phyloP scores from a whole-genome alignment of 2,329 filamentous ascomycete species.

The Rhinocladiella mackenziei region DNA sequence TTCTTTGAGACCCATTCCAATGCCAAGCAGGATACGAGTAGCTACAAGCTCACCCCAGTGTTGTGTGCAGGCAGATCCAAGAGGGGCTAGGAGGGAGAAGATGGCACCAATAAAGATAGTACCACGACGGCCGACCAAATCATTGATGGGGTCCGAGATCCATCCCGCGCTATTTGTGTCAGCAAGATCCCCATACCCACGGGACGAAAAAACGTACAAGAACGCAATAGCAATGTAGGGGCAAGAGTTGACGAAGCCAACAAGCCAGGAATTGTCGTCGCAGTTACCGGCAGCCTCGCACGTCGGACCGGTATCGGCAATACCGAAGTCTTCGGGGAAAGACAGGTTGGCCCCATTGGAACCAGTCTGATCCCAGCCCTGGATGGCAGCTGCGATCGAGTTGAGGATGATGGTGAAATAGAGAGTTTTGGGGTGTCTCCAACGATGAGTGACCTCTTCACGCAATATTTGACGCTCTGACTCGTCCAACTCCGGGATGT shows the following conservation, averaged over 20 bases:
- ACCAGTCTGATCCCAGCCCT: conserved; percentile 47
- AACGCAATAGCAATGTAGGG: conserved; percentile 52
- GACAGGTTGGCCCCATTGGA: conserved; percentile 51
- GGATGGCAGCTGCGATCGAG: conserved; percentile 51
- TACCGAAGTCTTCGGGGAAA: conserved; percentile 48
- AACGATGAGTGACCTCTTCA: conserved; percentile 45
- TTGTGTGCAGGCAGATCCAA: conserved; percentile 61
- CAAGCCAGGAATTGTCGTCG: conserved; percentile 52
- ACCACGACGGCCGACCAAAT: conserved; percentile 56
- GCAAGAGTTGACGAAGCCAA: conserved; percentile 63
- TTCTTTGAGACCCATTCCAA: conserved; percentile 40
- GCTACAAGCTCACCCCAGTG: conserved; percentile 57
- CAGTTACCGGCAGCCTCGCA: conserved; percentile 33
- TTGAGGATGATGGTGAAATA: conserved; percentile 50
- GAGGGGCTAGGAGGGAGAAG: conserved; percentile 63
- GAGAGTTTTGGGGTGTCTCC: conserved; percentile 46
- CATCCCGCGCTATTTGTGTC: conserved; percentile 53
- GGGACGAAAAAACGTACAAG: conserved; percentile 38
- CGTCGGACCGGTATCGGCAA: conserved; percentile 34
- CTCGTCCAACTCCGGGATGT: conserved; percentile 57
- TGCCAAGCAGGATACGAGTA: conserved; percentile 50
- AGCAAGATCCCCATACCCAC: conserved; percentile 11
- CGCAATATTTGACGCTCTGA: conserved; percentile 41
- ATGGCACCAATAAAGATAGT: conserved; percentile 61
- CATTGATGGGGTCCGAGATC: conserved; percentile 63